Evolutionary conservation across 1,139 yeast species (phyloP).

Genomic region (Debaryomyces sp.): DNA sequence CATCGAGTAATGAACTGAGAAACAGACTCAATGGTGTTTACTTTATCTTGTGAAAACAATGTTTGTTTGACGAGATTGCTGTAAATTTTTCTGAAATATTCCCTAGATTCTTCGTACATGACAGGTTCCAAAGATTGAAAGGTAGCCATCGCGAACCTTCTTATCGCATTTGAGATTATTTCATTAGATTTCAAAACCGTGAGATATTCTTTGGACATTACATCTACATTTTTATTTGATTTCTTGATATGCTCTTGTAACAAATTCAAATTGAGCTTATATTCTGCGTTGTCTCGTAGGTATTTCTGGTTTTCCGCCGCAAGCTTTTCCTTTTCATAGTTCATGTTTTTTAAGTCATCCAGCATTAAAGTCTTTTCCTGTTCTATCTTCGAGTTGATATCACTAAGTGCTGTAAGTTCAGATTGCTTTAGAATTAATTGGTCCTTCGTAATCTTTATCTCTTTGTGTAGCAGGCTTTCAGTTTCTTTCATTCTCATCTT

Average conservation of each 20-base stretch:
- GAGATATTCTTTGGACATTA: constrained; percentile 1
- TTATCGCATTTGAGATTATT: constrained; percentile 3
- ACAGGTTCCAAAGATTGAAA: constrained; percentile 18
- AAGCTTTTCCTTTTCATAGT: not conserved
- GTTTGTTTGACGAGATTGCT: constrained; percentile 13
- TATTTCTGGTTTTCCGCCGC: constrained; percentile 2
- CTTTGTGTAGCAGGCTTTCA: not conserved
- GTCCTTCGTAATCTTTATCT: not conserved
- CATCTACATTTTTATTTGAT: not conserved
- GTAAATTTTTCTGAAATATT: constrained; percentile 16
- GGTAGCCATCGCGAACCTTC: constrained; percentile 4
- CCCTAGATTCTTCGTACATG: constrained; percentile 23
- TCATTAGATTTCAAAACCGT: constrained; percentile 8
- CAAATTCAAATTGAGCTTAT: not conserved
- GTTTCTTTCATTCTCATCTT: not conserved
- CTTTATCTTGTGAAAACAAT: constrained; percentile 14
- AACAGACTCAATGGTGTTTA: constrained; percentile 16
- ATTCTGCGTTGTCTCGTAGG: not conserved
- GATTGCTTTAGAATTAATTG: not conserved
- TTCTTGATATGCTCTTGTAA: constrained; percentile 4
- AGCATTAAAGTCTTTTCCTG: not conserved
- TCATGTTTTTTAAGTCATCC: not conserved
- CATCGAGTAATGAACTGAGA: constrained; percentile 20
- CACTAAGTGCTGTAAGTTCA: not conserved
- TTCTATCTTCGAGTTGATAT: not conserved